Base-by-base conservation (phyloP, 169 alveolate species). In the Plasmodium billcollinsi region DNA sequence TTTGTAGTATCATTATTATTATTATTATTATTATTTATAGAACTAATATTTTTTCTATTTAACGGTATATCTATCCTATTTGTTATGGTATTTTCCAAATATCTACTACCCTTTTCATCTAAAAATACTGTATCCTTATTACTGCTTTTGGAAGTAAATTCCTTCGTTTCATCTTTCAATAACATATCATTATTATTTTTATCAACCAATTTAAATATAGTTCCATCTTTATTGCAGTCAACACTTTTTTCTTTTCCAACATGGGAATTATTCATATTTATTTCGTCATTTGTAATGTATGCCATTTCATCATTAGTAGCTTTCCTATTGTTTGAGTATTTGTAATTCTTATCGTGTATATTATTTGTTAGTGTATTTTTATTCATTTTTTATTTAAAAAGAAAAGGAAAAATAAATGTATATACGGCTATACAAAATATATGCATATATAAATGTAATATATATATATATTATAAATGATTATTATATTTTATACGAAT, bases 361-460 rank as follows among this genome's bases (percentile, higher is more conserved):
- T 58, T 39, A 15, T 78, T 56, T 11, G 76, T 61, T 59, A 65
- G 33, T 47, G 89, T 78, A 20, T 65, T 78, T 66, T 78, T 78
- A 78, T 78, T 65, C 89, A 78, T 78, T 78, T 49, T 78, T 45
- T 45, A 20, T 4, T 29, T 71, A 43, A 21, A 20, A 11, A 7
- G 29, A n/a, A 29, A 49, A 71, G 56, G 24, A 29, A n/a, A 70
- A 24, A 18, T 43, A 15, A 39, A 39, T 39, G 9, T 39, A 5
- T 39, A 39, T 39, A 6, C 47, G 47, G 47, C 47, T 39, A 39
- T 39, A 39, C 9, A 39, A 39, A 39, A 39, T 39, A 39, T 39
- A 39, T 39, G 9, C 47, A 39, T 39, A 39, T 39, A 39, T 39
- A 39, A 39, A 39, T 39, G 47, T 39, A 39, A 39, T 39, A 39